Evolutionary conservation across 768 basidiomycete genomes (phyloP), one percentile per base, ranked within the genome.

Genomic region (Lentinus brumalis): DNA sequence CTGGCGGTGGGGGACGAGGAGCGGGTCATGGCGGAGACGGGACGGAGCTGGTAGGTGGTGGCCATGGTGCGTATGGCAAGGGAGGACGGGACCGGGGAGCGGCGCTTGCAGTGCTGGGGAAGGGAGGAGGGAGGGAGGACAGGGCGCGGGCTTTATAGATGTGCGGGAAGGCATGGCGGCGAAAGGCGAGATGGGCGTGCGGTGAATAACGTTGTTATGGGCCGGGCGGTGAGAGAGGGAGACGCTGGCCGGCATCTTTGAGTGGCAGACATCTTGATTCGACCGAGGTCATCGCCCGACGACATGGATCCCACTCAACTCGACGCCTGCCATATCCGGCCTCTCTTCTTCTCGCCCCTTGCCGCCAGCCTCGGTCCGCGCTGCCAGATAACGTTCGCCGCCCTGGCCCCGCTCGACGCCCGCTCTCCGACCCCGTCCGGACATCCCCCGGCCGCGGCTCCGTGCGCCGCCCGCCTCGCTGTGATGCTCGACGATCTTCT

Each of bases 1-100:
- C 80, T 77, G 2, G 78, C 69, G 44, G 81, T 81, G 31, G 86
- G 81, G 9, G 87, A 83, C 14, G 85, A 79, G 38, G 84, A 83
- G 51, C 81, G 79, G 5, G 80, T 76, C 47, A 63, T 68, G 56
- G 79, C 76, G 4, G 78, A 68, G 60, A 87, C 82, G 39, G 86
- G 86, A 57, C 86, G 84, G 45, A 86, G 83, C 67, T 81, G 81
- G 75, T 80, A 86, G 50, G 73, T 55, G 57, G 55, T 73, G 51
- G 50, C 63, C 57, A 64, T 60, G 50, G 53, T 56, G 50, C 46
- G 65, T 26, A 44, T 49, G 56, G 61, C 41, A 56, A 44, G 49
- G 46, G 54, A 55, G 58, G 55, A 39, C 21, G 21, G 45, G 60
- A 46, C 49, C 59, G 60, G 62, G 9, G 63, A 55, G 57, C 58